Conservation (phyloP, 1,284 basidiomycete genomes). For the Athelia psychrophila region DNA sequence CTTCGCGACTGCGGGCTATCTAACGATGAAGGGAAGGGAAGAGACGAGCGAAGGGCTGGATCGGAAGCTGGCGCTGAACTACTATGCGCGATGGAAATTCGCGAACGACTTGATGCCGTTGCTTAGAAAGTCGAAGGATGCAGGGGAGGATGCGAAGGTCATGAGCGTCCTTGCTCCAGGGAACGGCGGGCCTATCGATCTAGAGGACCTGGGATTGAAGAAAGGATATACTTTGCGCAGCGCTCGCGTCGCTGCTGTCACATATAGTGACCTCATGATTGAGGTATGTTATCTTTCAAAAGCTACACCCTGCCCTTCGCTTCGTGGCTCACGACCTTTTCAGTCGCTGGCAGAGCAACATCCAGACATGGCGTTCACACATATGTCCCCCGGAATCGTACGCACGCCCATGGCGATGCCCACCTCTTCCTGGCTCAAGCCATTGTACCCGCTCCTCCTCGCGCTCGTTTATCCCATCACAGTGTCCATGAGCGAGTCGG, state of each 20-base stretch:
- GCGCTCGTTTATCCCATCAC: not conserved
- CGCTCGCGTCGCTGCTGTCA: slow-evolving; percentile 20
- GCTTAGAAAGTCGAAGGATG: slow-evolving; percentile 13
- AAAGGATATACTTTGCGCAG: slow-evolving; percentile 21
- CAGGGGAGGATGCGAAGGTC: slow-evolving; percentile 20
- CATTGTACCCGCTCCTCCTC: not conserved
- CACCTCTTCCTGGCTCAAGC: not conserved
- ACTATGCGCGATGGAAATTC: slow-evolving; percentile 18
- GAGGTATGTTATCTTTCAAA: slow-evolving; percentile 19
- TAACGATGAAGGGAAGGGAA: slow-evolving; percentile 25
- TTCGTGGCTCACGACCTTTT: slow-evolving; percentile 29
- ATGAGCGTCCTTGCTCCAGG: slow-evolving; percentile 18
- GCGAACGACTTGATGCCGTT: slow-evolving; percentile 18
- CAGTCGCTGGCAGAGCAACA: no score
- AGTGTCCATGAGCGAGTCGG: not conserved
- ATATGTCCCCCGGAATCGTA: slow-evolving; percentile 33
- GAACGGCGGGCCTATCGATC: slow-evolving; percentile 18
- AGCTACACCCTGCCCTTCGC: slow-evolving; percentile 22
- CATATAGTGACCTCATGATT: slow-evolving; percentile 33
- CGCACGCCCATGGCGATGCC: slow-evolving; percentile 17
- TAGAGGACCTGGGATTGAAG: slow-evolving; percentile 31
- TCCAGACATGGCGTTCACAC: no score
- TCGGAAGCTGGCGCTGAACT: slow-evolving; percentile 14
- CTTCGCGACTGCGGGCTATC: no score
- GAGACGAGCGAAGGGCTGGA: slow-evolving; percentile 23